phyloP scores from a whole-genome alignment of 2,329 filamentous ascomycete species.

The Byssothecium circinans region DNA sequence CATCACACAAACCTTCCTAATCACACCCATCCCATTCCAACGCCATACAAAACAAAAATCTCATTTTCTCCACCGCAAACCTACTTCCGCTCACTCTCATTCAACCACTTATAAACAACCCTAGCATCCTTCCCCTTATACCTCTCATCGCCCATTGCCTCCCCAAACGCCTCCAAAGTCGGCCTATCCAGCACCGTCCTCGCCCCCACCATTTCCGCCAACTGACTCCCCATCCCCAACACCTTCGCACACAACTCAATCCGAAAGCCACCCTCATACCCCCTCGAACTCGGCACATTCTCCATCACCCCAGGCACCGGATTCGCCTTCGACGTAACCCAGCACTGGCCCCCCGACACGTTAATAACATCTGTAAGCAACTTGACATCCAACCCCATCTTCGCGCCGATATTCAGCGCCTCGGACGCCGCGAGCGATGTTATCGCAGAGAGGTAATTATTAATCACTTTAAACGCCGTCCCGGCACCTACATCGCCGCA shows the following conservation, averaged over 20 bases:
- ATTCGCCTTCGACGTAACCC: constrained; percentile 92
- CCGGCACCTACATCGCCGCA: constrained; percentile 82
- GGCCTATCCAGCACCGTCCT: constrained; percentile 35
- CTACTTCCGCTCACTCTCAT: constrained; percentile 31
- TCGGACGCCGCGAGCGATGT: constrained; percentile 76
- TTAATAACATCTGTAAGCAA: constrained; percentile 84
- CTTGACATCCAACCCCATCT: constrained; percentile 61
- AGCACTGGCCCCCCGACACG: constrained; percentile 84
- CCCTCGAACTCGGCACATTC: constrained; percentile 43
- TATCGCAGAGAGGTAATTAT: constrained; percentile 92
- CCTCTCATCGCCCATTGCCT: constrained; percentile 30
- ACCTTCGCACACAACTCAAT: constrained; percentile 41
- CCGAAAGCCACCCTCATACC: constrained; percentile 44
- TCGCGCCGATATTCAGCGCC: constrained; percentile 64
- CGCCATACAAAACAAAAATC: too few species aligned
- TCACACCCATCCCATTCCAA: too few species aligned
- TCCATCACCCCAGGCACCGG: constrained; percentile 64
- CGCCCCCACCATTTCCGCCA: constrained; percentile 40
- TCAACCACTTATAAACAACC: constrained; percentile 38
- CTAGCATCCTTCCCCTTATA: constrained; percentile 37
- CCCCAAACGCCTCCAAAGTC: constrained; percentile 32
- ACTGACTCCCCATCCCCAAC: constrained; percentile 37
- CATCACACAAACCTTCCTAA: too few species aligned
- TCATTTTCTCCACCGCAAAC: not conserved
- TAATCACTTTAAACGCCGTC: constrained; percentile 86